These are phyloP conservation scores for Ceratocystis colombiana DNA, from an alignment of 2,329 filamentous ascomycete species.

Conservation along the genomic window DNA sequence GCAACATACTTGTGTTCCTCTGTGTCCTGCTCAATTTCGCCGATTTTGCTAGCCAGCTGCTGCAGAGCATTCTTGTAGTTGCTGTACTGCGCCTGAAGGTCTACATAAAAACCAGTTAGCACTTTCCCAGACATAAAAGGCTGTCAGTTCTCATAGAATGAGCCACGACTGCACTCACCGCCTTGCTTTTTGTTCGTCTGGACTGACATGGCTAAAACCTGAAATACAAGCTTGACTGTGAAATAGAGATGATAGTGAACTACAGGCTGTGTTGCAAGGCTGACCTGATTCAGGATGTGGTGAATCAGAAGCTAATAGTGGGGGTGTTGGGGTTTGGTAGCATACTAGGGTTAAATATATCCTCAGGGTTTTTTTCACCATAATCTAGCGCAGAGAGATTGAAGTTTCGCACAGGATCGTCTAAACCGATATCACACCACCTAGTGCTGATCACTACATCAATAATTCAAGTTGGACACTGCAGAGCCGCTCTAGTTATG, in stretches of 20 bases:
- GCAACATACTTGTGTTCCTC: constrained; percentile 89
- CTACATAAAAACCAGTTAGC: constrained; percentile 36
- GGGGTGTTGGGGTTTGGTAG: neutral
- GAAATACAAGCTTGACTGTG: neutral
- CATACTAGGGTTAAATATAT: neutral
- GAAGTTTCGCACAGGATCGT: neutral
- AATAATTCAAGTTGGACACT: neutral
- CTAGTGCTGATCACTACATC: neutral
- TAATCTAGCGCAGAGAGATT: neutral
- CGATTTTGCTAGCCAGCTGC: constrained; percentile 90
- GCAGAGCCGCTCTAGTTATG: constrained; percentile 47
- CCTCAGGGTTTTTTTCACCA: too few species aligned
- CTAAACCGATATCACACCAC: neutral
- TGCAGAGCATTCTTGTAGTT: constrained; percentile 73
- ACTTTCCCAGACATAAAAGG: neutral
- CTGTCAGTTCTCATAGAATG: neutral
- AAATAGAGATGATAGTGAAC: neutral
- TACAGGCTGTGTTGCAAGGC: neutral
- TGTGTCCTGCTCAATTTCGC: constrained; percentile 91
- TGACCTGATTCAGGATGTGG: neutral
- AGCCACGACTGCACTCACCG: constrained; percentile 39
- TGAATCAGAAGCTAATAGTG: constrained; percentile 14
- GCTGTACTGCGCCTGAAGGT: constrained; percentile 69
- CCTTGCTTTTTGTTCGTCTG: constrained; percentile 61
- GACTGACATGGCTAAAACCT: constrained; percentile 37